Evolutionary conservation across 1,139 yeast genomes (phyloP).

Genomic region (Hyphopichia khmerensis): DNA sequence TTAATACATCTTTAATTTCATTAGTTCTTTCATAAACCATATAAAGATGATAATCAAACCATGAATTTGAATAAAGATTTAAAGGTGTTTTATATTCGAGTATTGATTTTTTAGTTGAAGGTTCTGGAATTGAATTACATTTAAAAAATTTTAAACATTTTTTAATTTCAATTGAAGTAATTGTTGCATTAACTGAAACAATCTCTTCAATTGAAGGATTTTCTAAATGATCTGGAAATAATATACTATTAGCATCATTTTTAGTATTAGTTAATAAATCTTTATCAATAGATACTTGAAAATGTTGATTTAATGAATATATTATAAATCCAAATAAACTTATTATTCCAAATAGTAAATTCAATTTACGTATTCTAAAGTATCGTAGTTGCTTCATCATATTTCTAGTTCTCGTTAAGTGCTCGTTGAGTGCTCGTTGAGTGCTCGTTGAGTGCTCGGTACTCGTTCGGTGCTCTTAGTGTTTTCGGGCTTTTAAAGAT

Average conservation of each 20-base stretch:
- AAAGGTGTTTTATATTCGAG: slow-evolving; percentile 2
- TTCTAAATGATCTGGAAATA: slow-evolving; percentile 1
- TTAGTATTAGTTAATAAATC: not conserved
- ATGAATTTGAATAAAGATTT: slow-evolving; percentile 2
- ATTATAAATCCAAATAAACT: not conserved
- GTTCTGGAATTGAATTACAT: not conserved
- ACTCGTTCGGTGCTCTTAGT: no score
- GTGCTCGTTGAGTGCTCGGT: no score
- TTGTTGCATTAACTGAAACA: not conserved
- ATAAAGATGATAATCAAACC: slow-evolving; percentile 14
- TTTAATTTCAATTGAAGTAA: not conserved
- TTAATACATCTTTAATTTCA: slow-evolving; percentile 12
- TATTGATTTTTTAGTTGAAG: not conserved
- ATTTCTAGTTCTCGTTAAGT: no score
- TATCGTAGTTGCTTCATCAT: not conserved
- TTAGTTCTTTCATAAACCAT: slow-evolving; percentile 10
- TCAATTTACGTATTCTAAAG: not conserved
- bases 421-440: no score
- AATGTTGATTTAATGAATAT: not conserved
- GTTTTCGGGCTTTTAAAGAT: no score
- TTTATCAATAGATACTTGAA: slow-evolving; percentile 1
- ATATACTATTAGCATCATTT: no score
- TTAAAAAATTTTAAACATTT: not conserved
- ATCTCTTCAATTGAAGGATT: slow-evolving; percentile 1
- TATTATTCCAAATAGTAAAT: not conserved